A percentile compares a stretch with the other conserved stretches of the same genome.
These are phyloP conservation scores for Schrenkiella parvula DNA, from an alignment of 345 rosid species.

Conservation along the genomic window DNA sequence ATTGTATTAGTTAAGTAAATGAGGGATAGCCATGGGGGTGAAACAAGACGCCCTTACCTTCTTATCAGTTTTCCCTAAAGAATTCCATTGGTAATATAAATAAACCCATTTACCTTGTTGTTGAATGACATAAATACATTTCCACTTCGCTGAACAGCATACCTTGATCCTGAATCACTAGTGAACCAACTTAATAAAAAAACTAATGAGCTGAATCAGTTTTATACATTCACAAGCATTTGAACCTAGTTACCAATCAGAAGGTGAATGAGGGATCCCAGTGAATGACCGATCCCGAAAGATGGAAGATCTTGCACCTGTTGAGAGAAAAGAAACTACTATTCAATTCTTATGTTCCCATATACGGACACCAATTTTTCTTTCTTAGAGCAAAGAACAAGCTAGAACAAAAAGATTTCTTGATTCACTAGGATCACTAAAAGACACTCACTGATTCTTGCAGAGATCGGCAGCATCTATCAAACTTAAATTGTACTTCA, in stretches of 20 bases:
- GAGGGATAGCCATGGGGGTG: not conserved
- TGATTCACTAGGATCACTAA: not conserved
- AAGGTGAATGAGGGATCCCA: conserved; percentile 95
- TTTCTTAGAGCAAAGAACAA: not conserved
- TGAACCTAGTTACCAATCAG: conserved; percentile 59
- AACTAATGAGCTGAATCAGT: conserved; percentile 7
- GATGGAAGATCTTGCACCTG: conserved; percentile 90
- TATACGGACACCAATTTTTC: not conserved
- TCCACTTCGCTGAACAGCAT: conserved; percentile 89
- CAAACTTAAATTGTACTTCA: conserved; percentile 92
- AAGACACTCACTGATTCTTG: conserved; percentile 62
- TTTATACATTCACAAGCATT: conserved; percentile 3
- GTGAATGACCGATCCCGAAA: conserved; percentile 92
- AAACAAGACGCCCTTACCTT: too few species aligned
- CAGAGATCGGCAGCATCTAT: conserved; percentile 72
- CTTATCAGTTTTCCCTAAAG: not conserved
- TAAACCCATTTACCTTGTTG: conserved; percentile 66
- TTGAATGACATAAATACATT: conserved; percentile 88
- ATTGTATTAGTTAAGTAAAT: not conserved
- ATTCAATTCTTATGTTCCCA: not conserved
- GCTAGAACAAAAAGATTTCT: not conserved
- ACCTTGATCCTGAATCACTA: conserved; percentile 72
- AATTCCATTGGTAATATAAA: not conserved
- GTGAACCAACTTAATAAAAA: conserved; percentile 24
- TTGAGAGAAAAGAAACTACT: not conserved